phyloP scores from a whole-genome alignment of 108 stramenopile genomes.

The Fragilaria radians region DNA sequence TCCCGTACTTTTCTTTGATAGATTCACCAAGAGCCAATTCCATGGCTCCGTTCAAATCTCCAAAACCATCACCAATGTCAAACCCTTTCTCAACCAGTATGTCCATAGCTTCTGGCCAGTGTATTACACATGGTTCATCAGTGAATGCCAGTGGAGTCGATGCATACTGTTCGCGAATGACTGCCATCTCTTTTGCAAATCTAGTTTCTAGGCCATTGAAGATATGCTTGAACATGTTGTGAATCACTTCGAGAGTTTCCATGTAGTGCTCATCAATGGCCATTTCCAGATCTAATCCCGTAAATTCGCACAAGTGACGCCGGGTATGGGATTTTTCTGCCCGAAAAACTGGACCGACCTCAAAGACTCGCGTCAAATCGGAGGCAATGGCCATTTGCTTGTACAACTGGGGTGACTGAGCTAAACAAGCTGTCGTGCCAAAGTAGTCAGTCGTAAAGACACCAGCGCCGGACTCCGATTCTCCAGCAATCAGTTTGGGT shows the following conservation, averaged over 20 bases:
- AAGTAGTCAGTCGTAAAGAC: conserved; percentile 98
- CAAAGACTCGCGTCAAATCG: conserved; percentile 90
- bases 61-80: conserved; percentile 84
- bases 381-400: conserved; percentile 98
- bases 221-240: conserved; percentile 92
- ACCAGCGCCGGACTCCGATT: conserved; percentile 93
- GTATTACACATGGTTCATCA: conserved; percentile 91
- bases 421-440: conserved; percentile 90
- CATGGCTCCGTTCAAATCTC: conserved; percentile 85
- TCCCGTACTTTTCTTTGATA: conserved; percentile 91
- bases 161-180: conserved; percentile 88
- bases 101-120: conserved; percentile 95
- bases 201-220: conserved; percentile 87
- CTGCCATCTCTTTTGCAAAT: conserved; percentile 67
- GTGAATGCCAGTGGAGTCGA: conserved; percentile 89
- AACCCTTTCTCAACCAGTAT: conserved; percentile 68
- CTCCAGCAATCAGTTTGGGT: conserved; percentile 94
- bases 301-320: conserved; percentile 95
- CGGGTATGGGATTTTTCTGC: conserved; percentile 95
- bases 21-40: conserved; percentile 88
- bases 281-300: conserved; percentile 97
- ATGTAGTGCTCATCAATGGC: conserved; percentile 93
- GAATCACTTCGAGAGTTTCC: conserved; percentile 89
- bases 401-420: conserved; percentile 97
- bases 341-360: conserved; percentile 95